Percentiles rank a stretch among this genome's conserved stretches.
Conservation (phyloP, 2,329 filamentous ascomycete species). For the Colletotrichum sidae region DNA sequence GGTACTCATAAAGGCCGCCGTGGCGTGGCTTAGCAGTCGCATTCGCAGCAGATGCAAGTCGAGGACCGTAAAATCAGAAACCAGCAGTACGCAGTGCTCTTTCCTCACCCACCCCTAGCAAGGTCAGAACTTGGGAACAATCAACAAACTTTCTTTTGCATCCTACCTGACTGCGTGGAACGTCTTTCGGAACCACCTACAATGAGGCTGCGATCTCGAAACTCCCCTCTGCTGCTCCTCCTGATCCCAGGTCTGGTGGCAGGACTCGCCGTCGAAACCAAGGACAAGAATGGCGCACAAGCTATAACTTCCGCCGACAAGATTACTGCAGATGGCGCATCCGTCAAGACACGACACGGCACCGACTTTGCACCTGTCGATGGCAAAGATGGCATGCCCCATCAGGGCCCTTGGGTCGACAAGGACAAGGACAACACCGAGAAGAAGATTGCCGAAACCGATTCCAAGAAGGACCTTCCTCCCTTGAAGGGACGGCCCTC, state of each 20-base stretch:
- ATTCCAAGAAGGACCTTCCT: slow-evolving; percentile 53
- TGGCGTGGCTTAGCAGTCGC: slow-evolving; percentile 33
- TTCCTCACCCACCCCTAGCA: slow-evolving; percentile 23
- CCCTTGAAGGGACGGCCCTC: slow-evolving; percentile 61
- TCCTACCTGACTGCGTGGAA: slow-evolving; percentile 11
- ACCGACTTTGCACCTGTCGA: slow-evolving; percentile 89
- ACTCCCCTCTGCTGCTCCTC: slow-evolving; percentile 69
- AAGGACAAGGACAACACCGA: slow-evolving; percentile 44
- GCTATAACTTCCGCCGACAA: slow-evolving; percentile 42
- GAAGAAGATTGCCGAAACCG: slow-evolving; percentile 47
- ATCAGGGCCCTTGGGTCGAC: slow-evolving; percentile 82
- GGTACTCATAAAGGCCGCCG: too few species aligned
- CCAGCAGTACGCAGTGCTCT: slow-evolving; percentile 3
- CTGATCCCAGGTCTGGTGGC: slow-evolving; percentile 67
- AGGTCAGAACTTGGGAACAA: slow-evolving; percentile 20
- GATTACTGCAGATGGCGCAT: slow-evolving; percentile 38
- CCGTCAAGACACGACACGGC: slow-evolving; percentile 51
- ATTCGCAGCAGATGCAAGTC: slow-evolving; percentile 15
- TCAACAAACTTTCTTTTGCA: slow-evolving; percentile 15
- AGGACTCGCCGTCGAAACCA: slow-evolving; percentile 47
- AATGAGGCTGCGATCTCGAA: slow-evolving; percentile 70
- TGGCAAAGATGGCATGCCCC: slow-evolving; percentile 92
- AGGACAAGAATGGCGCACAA: slow-evolving; percentile 40
- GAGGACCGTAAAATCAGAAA: slow-evolving; percentile 20
- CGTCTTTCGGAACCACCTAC: slow-evolving; percentile 40